Evolutionary conservation across 495 filamentous ascomycete species (phyloP), one percentile per base, ranked within the genome.

Genomic region (Penicillium taxi): DNA sequence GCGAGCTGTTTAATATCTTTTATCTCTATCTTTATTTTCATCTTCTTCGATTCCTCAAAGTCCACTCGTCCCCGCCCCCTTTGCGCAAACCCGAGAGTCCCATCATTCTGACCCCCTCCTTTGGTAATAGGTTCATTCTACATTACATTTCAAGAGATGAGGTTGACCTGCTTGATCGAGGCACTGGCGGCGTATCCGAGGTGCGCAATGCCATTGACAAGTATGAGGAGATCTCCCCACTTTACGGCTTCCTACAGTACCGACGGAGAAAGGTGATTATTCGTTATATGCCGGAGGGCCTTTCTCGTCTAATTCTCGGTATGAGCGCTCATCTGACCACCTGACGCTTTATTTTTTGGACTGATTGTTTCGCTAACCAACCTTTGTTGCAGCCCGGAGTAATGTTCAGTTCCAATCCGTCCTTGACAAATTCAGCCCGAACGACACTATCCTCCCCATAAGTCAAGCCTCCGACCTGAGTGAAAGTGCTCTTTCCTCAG

Each of bases 341-440:
- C 25, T 37, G 32, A 8, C 19, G 6, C n/a, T n/a, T n/a, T n/a
- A 32, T 26, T 16, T n/a, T 37, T 27, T 35, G 17, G 25, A 8
- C 31, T 33, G 11, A 27, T 29, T 35, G 11, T 34, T 19, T 30
- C 12, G 21, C 14, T 18, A n/a, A n/a, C n/a, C n/a, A n/a, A n/a
- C n/a, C n/a, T 30, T 20, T 39, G 11, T 47, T 32, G 18, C 45
- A 96, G 91, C 88, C 36, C 88, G 91, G 45, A 85, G 84, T 17
- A 76, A 85, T n/a, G 91, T 98, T 6, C 93, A 98, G 57, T 95
- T 94, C 52, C 82, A 83, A 40, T 80, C 85, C 20, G 64, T 98
- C 30, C 74, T 78, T 30, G 89, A 96, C 47, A 81, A 78, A 35
- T 94, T 95, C 59, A 75, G 80, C 26, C 90, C 89, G 2, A 82